Base-by-base conservation (phyloP, 2,329 filamentous ascomycete species). In the Lachnellula subtilissima region DNA sequence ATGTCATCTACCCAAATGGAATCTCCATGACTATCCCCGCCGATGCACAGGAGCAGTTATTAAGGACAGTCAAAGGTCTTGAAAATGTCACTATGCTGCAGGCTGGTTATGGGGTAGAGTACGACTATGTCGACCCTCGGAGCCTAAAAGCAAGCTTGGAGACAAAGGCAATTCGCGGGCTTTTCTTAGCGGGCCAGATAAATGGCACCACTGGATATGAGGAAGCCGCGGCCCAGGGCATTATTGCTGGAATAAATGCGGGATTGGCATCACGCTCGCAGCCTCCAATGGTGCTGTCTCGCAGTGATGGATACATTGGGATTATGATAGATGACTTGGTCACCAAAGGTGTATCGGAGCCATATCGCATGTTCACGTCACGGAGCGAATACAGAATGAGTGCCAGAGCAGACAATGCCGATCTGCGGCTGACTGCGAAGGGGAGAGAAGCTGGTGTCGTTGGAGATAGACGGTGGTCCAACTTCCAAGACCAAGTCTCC, bases 171-270 rank as follows among this genome's bases (percentile, higher is more conserved):
- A 96, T 99, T 60, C 78, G 78, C 7, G 94, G 94, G 1, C 82
- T 99, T 12, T 99, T 89, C 74, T 80, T 99, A 35, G 94, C 94
- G 0, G 94, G 94, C 4, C 94, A 99, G 71, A 97, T 99, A 72
- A 99, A 99, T 71, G 94, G 94, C 47, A 99, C 94, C 0, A 99
- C 94, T 0, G 94, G 94, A 3, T 99, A 99, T 70, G 94, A 99
- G 74, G 94, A 99, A 76, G 94, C 94, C 9, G 91, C 94, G 0
- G 93, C 89, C 0, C 94, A 99, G 72, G 94, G 94, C 9, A 80
- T 99, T 48, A 76, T 99, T 14, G 94, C 94, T 0, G 94, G 94
- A 35, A 92, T 93, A 66, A 99, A 99, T 68, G 94, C 94, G 1
- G 94, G 93, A 2, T 81, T 94, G n/a, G 81, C 86, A 1, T 84